Evolutionary conservation across 768 basidiomycete genomes (phyloP), one percentile per base, ranked within the genome.

Genomic region (Botryobasidium botryosum): DNA sequence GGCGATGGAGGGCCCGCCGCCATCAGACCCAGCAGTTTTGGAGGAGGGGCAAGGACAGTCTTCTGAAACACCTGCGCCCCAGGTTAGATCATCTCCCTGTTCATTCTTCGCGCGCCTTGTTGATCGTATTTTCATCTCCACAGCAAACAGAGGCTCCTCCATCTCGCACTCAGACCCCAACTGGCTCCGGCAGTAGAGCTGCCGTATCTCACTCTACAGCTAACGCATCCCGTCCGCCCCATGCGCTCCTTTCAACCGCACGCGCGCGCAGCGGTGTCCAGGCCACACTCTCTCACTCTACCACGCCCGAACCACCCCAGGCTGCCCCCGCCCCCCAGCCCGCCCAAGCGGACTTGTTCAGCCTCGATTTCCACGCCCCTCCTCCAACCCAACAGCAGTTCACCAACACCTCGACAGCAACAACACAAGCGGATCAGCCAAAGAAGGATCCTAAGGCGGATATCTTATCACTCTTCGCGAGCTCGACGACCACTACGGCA

Each of bases 1-100:
- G 92, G 92, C 91, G 2, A 64, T 80, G 61, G 83, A 91, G n/a
- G 88, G 84, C 0, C 80, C 84, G 12, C 74, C 70, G 0, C 92
- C 92, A 0, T 56, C 62, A 0, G 84, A 96, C 60, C 92, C 91
- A 2, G 76, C 80, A 15, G 63, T 72, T 0, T 68, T 96, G 12
- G 88, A 87, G 6, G 62, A 60, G 28, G 63, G 56, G 56, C 59
- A 5, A 23, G n/a, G n/a, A n/a, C n/a, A n/a, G n/a, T n/a, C n/a
- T n/a, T n/a, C n/a, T 13, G 36, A 31, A n/a, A 23, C 10, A 6
- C 26, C 47, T 15, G 18, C 28, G 8, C 35, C 31, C 17, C 35
- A 37, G 37, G 35, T 47, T 26, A 24, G 32, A n/a, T n/a, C n/a
- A n/a, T 10, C 32, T 10, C 17, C 32, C 32, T 7, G 18, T 4